Base-by-base conservation (phyloP, 345 rosid genomes). In the Brassica rapa region DNA sequence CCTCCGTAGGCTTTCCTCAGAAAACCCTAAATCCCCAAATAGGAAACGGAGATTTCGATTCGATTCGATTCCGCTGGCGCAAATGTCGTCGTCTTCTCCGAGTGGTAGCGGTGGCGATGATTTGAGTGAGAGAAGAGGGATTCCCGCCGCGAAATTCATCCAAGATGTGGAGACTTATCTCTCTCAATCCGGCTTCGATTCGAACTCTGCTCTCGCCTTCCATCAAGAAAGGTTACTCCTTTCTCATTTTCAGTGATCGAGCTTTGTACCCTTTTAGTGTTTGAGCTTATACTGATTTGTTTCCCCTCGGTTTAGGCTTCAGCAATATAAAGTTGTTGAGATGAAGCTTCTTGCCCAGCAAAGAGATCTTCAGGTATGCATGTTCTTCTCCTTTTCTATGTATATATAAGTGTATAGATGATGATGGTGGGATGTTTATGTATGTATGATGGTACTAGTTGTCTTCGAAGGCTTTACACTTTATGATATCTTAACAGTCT, bases 301-400 rank as follows among this genome's bases (percentile, higher is more conserved):
- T n/a, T 62, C 21, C 32, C 1, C 16, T 32, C 27, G 12, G 61
- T 81, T 81, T 84, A 96, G 98, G 71, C 97, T 90, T 74, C 95
- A 89, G 84, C 97, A 91, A 66, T 91, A 91, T 80, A 91, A 86
- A 77, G 53, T 91, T 81, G 97, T 88, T 46, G 97, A 91, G 79
- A 91, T 90, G 97, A 90, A 91, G 69, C 94, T 91, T 74, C 93
- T 91, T 62, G 98, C 98, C 59, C 95, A 88, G 68, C 98, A 91
- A 76, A 92, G 98, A 70, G 93, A 88, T 74, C 95, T 87, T 76
- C 88, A 86, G 86, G 90, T 87, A 27, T 27, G 21, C 8, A 41
- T 10, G 46, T 2, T 56, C 1, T 46, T 24, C 6, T 55, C 25
- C 12, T 53, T 1, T 41, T 70, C 7, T 62, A 30, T 30, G 11